Percentiles rank a stretch among this genome's conserved stretches.
Conservation (phyloP, 2,329 filamentous ascomycete species). For the Beauveria sp. region DNA sequence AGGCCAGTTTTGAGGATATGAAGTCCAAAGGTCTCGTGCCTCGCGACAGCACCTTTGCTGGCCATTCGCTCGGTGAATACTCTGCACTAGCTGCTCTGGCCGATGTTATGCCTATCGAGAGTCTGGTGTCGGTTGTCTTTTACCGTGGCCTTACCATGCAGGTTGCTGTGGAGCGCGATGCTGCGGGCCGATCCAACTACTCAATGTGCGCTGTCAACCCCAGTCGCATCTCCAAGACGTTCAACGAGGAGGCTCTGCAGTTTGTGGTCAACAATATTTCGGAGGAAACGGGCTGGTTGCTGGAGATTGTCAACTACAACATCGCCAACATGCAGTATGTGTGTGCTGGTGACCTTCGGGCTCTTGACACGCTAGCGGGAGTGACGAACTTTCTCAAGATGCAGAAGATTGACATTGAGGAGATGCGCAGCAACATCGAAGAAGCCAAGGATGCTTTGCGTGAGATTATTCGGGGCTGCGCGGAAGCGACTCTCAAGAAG, state of each 20-base stretch:
- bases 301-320: slow-evolving; percentile 98
- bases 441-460: slow-evolving; percentile 85
- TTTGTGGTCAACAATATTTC: slow-evolving; percentile 95
- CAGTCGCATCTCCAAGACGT: slow-evolving; percentile 94
- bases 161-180: slow-evolving; percentile 95
- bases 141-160: slow-evolving; percentile 99
- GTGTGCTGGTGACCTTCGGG: slow-evolving; percentile 61
- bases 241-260: slow-evolving; percentile 94
- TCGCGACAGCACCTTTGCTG: slow-evolving; percentile 92
- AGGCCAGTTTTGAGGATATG: slow-evolving; percentile 99
- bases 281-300: slow-evolving; percentile 86
- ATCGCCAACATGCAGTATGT: slow-evolving; percentile 71
- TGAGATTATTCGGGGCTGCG: slow-evolving; percentile 84
- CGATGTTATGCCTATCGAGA: slow-evolving; percentile 99
- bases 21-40: slow-evolving; percentile 93
- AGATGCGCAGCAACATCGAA: slow-evolving; percentile 81
- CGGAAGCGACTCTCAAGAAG: slow-evolving; percentile 81
- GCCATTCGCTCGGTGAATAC: slow-evolving; percentile 97
- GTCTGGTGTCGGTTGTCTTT: slow-evolving; percentile 95
- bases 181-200: slow-evolving; percentile 89
- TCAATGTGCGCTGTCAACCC: slow-evolving; percentile 99
- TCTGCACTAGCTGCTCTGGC: slow-evolving; percentile 91
- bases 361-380: slow-evolving; percentile 64
- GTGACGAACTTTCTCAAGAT: slow-evolving; percentile 93
- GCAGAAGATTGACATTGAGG: slow-evolving; percentile 94